Conservation (phyloP, 768 basidiomycete genomes). For the Leucogyrophana mollusca region DNA sequence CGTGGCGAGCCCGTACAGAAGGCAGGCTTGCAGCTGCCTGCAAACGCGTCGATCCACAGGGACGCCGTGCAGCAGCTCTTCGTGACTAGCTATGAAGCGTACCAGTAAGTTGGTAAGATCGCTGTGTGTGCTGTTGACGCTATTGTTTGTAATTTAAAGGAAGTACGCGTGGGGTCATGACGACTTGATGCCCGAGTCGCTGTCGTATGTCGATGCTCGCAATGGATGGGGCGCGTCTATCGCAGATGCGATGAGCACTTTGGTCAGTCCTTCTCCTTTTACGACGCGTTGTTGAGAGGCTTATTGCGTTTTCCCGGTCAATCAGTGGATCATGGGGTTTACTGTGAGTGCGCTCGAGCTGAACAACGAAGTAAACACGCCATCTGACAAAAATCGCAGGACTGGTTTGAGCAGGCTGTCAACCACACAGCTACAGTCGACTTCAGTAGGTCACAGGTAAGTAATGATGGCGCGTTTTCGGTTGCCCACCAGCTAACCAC, state of each 20-base stretch:
- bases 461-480: no score
- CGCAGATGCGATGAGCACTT: conserved; percentile 59
- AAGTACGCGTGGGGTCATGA: conserved; percentile 61
- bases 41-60: conserved; percentile 31
- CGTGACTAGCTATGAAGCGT: conserved; percentile 49
- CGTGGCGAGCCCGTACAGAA: conserved; percentile 39
- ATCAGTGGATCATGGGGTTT: conserved; percentile 58
- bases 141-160: conserved; percentile 27
- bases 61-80: conserved; percentile 51
- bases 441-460: conserved; percentile 40
- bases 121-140: neutral
- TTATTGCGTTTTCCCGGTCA: no score
- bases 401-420: conserved; percentile 55
- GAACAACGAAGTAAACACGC: neutral
- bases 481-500: no score
- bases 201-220: conserved; percentile 35
- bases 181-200: conserved; percentile 49
- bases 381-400: conserved; percentile 26
- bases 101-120: conserved; percentile 41
- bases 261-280: conserved; percentile 38
- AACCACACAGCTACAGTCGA: conserved; percentile 52
- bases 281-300: no score
- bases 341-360: conserved; percentile 30
- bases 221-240: conserved; percentile 60
- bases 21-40: conserved; percentile 40